These are phyloP conservation scores for Colletotrichum kahawae DNA, from an alignment of 2,329 filamentous ascomycete species.

Conservation along the genomic window DNA sequence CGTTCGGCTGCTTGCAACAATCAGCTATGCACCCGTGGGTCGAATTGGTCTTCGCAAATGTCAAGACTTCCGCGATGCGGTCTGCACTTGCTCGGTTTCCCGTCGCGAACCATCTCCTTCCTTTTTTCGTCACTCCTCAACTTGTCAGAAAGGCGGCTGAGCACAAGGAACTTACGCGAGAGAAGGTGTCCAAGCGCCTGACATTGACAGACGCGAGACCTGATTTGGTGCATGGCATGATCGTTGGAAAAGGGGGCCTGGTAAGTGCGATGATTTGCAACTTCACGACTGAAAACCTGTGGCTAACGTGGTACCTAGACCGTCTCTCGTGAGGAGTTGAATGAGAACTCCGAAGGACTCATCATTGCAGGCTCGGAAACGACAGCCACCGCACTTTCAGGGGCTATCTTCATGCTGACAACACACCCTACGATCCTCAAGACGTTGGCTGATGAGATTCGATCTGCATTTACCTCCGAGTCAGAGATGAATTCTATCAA, in stretches of 20 bases:
- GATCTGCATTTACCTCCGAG: constrained; percentile 32
- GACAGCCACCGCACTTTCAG: constrained; percentile 46
- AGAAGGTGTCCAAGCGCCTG: neutral
- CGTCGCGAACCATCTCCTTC: neutral
- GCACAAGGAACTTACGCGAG: neutral
- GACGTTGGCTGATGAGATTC: constrained; percentile 42
- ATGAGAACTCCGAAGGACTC: constrained; percentile 2
- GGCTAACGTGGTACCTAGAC: neutral
- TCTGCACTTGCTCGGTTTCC: neutral
- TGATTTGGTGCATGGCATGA: neutral
- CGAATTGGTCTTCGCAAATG: neutral
- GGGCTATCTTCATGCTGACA: constrained; percentile 43
- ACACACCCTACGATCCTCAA: constrained; percentile 31
- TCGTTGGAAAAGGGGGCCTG: neutral
- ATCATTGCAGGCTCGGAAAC: constrained; percentile 48
- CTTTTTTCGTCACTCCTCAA: neutral
- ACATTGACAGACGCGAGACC: neutral
- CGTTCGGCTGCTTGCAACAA: constrained; percentile 28
- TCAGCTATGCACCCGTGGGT: constrained; percentile 30
- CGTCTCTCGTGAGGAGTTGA: neutral
- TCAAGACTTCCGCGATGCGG: neutral
- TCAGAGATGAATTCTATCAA: constrained; percentile 29
- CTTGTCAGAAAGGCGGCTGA: neutral
- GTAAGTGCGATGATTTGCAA: neutral
- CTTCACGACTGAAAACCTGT: neutral